Percentiles rank a stretch among this genome's conserved stretches.
Evolutionary conservation across 2,329 filamentous ascomycete genomes (phyloP).

Genomic region (Pseudogymnoascus pannorum): DNA sequence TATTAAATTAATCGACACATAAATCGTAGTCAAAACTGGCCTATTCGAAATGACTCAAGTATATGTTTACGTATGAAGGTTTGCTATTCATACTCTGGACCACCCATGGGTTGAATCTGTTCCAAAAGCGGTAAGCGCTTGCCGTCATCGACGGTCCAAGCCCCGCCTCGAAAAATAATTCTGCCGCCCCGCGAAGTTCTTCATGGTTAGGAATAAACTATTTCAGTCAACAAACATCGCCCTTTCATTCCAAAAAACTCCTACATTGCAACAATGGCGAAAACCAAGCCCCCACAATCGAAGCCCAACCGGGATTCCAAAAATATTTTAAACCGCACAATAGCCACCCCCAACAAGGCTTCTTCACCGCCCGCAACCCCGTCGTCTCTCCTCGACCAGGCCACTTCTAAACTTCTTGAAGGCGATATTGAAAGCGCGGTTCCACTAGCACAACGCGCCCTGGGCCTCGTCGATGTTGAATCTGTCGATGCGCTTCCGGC

Average conservation of each 20-base stretch:
- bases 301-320: conserved; percentile 26
- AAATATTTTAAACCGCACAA: conserved; percentile 22
- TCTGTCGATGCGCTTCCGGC: conserved; percentile 25
- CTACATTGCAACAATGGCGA: conserved; percentile 24
- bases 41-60: not conserved
- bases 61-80: not conserved
- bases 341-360: conserved; percentile 20
- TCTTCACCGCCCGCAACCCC: conserved; percentile 21
- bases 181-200: conserved; percentile 9
- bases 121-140: conserved; percentile 8
- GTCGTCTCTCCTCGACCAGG: conserved; percentile 23
- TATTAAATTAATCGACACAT: not conserved
- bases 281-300: conserved; percentile 28
- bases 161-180: conserved; percentile 10
- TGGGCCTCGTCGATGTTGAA: conserved; percentile 20
- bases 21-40: not conserved
- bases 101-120: not conserved
- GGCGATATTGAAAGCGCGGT: conserved; percentile 27
- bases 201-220: not conserved
- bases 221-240: not conserved
- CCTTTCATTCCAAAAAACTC: not conserved
- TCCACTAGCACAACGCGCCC: conserved; percentile 23
- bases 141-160: conserved; percentile 1
- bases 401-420: conserved; percentile 25
- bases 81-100: not conserved